A percentile compares a stretch with the other conserved stretches of the same genome.
These are phyloP conservation scores for Boletellus emodensis DNA, from an alignment of 768 basidiomycete species.

Conservation along the genomic window DNA sequence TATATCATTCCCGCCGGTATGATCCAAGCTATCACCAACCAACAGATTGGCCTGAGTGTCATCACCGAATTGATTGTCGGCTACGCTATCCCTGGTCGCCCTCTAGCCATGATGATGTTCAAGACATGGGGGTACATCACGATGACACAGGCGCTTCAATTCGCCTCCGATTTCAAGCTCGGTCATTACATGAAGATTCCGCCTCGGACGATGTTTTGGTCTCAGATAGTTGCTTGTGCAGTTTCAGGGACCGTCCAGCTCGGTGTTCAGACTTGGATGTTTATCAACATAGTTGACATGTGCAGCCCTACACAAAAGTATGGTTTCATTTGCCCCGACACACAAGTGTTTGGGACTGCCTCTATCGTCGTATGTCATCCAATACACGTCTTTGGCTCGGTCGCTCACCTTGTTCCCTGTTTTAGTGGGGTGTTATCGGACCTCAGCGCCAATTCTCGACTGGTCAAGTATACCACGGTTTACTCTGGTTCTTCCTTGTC, in stretches of 20 bases:
- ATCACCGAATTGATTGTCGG: constrained; percentile 60
- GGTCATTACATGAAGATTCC: constrained; percentile 75
- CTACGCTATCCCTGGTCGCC: constrained; percentile 51
- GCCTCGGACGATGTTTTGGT: constrained; percentile 63
- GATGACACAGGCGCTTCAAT: constrained; percentile 59
- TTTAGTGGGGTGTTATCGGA: constrained; percentile 72
- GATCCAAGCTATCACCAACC: constrained; percentile 70
- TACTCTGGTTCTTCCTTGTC: constrained; percentile 76
- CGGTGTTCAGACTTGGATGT: constrained; percentile 63
- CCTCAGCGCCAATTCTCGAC: constrained; percentile 69
- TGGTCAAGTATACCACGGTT: constrained; percentile 59
- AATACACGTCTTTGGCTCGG: background rate
- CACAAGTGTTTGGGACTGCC: constrained; percentile 57
- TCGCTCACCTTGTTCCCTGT: background rate
- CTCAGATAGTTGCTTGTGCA: constrained; percentile 58
- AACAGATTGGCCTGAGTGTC: constrained; percentile 57
- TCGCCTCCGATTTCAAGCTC: constrained; percentile 70
- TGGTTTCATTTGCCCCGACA: constrained; percentile 67
- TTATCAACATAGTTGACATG: constrained; percentile 37
- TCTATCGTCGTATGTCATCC: constrained; percentile 44
- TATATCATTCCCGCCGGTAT: constrained; percentile 66
- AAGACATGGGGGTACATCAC: constrained; percentile 72
- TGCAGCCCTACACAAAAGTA: constrained; percentile 31
- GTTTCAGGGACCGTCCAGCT: constrained; percentile 66
- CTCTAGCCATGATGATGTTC: constrained; percentile 80